These are phyloP conservation scores for Chaetomiaceae sp. DNA, from an alignment of 2,329 filamentous ascomycete genomes.

Conservation along the genomic window DNA sequence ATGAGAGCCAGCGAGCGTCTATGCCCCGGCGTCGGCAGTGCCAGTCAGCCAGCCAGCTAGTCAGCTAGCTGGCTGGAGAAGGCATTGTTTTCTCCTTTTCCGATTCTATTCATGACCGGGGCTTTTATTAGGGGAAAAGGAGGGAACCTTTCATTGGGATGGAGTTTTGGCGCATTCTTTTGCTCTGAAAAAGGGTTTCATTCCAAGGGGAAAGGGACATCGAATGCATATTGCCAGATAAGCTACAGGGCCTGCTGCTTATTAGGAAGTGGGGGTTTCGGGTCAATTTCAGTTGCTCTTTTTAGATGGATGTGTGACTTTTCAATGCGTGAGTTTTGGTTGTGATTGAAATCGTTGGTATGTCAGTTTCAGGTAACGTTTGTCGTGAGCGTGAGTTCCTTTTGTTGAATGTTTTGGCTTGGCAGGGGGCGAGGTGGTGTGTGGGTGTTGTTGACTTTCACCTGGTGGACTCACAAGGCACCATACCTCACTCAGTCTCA, in stretches of 20 bases:
- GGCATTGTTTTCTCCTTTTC: neutral
- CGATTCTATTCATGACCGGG: neutral
- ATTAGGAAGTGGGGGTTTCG: too few relatives aligned
- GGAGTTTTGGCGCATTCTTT: neutral
- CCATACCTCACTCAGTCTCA: too few relatives aligned
- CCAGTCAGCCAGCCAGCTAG: too few relatives aligned
- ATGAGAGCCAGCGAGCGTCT: neutral
- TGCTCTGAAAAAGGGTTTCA: neutral
- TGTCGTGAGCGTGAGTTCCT: neutral
- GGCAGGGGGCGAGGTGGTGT: constrained; percentile 6
- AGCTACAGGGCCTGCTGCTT: too few relatives aligned
- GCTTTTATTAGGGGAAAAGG: neutral
- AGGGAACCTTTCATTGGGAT: neutral
- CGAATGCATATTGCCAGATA: neutral
- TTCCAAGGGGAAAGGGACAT: neutral
- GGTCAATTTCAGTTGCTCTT: too few relatives aligned
- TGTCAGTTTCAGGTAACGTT: neutral
- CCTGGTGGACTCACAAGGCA: too few relatives aligned
- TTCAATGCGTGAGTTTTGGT: too few relatives aligned
- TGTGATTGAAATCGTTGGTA: neutral
- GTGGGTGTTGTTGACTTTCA: neutral
- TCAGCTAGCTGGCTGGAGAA: neutral
- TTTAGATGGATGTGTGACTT: too few relatives aligned
- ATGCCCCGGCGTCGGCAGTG: neutral
- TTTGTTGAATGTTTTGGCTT: neutral